phyloP scores from a whole-genome alignment of 177 flowering plant genomes.

The Vitis hybrid region DNA sequence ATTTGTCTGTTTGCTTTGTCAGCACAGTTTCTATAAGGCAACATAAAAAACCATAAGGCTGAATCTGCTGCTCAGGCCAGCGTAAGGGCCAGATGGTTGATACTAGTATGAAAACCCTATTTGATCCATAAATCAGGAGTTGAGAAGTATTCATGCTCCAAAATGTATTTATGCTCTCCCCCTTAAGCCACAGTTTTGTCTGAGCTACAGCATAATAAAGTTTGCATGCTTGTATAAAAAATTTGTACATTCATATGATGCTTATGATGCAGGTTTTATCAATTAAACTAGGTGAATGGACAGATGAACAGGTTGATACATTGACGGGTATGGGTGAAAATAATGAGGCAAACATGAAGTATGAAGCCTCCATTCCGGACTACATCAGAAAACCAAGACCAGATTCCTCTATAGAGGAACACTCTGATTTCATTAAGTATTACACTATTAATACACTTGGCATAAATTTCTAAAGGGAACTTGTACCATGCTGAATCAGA shows the following conservation, averaged over 20 bases:
- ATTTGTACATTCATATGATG: background rate
- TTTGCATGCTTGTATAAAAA: background rate
- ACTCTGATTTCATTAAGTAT: constrained; percentile 84
- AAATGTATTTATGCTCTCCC: background rate
- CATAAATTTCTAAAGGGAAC: constrained; percentile 5
- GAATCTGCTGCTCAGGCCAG: background rate
- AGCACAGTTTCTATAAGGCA: no score
- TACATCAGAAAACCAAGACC: constrained; percentile 60
- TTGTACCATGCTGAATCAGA: constrained; percentile 9
- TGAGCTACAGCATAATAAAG: background rate
- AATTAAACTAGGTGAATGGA: constrained; percentile 84
- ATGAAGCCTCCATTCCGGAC: constrained; percentile 71
- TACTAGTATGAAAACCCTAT: background rate
- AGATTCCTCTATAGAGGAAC: constrained; percentile 69
- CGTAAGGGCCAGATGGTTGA: background rate
- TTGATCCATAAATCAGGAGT: constrained; percentile 1
- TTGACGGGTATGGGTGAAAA: constrained; percentile 80
- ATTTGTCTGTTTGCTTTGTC: no score
- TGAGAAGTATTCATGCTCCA: background rate
- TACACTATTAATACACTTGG: background rate
- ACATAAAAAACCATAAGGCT: background rate
- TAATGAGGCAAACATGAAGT: constrained; percentile 56
- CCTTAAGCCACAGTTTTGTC: background rate
- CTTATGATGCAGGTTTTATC: constrained; percentile 58
- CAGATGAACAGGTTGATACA: constrained; percentile 76